These are phyloP conservation scores for Yamadazyma diospyri DNA, from an alignment of 1,139 yeast species.

Conservation along the genomic window DNA sequence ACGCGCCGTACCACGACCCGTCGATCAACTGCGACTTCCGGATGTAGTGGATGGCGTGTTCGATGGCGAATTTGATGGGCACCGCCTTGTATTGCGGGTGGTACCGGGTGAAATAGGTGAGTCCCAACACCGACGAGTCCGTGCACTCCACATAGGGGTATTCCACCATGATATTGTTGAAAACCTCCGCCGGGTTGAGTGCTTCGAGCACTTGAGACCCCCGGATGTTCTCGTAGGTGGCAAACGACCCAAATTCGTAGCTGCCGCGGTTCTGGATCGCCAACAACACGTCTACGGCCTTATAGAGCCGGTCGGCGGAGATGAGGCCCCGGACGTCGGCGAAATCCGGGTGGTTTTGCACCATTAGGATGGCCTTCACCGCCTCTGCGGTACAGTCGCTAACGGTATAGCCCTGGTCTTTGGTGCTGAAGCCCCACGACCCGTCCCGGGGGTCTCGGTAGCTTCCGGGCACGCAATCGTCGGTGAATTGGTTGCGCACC, in stretches of 20 bases:
- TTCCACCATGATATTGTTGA: conserved; percentile 97
- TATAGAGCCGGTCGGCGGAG: conserved; percentile 49
- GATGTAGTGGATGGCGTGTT: conserved; percentile 72
- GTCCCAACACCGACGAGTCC: conserved; percentile 87
- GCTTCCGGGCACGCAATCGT: conserved; percentile 73
- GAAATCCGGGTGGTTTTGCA: conserved; percentile 58
- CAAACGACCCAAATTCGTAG: conserved; percentile 87
- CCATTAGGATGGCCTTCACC: conserved; percentile 90
- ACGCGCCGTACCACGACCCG: conserved; percentile 98
- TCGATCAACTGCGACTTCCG: conserved; percentile 63
- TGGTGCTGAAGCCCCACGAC: conserved; percentile 97
- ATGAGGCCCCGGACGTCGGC: conserved; percentile 42
- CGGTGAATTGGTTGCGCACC: conserved; percentile 79
- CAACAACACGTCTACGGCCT: conserved; percentile 62
- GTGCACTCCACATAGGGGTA: conserved; percentile 98
- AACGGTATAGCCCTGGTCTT: conserved; percentile 93
- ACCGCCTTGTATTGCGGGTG: conserved; percentile 61
- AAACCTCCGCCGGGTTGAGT: conserved; percentile 95
- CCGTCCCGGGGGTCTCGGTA: conserved; percentile 84
- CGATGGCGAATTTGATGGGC: conserved; percentile 65
- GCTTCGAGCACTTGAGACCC: conserved; percentile 74
- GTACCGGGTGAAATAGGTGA: conserved; percentile 69
- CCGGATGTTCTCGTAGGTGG: conserved; percentile 84
- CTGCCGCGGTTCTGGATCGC: conserved; percentile 72
- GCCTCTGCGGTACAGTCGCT: conserved; percentile 98